phyloP scores from a whole-genome alignment of 805 yeast genomes.

The Candida germanica region DNA sequence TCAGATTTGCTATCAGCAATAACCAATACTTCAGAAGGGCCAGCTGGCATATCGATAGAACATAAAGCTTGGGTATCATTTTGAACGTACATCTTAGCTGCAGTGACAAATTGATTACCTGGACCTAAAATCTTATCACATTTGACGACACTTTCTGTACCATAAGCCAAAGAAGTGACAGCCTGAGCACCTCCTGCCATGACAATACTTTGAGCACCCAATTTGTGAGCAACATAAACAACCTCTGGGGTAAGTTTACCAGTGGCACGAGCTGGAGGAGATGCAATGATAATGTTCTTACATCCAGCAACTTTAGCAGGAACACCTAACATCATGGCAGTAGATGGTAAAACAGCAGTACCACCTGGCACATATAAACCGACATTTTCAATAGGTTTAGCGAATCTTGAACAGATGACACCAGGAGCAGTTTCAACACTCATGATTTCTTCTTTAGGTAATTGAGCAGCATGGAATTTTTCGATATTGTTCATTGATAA shows the following conservation, averaged over 20 bases:
- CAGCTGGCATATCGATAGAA: slow-evolving; percentile 99
- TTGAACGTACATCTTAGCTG: slow-evolving; percentile 96
- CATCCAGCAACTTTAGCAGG: slow-evolving; percentile 99
- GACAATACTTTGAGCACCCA: slow-evolving; percentile 87
- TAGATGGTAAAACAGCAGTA: slow-evolving; percentile 95
- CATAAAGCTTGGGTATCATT: slow-evolving; percentile 94
- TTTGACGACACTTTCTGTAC: slow-evolving; percentile 88
- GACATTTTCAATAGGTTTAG: slow-evolving; percentile 90
- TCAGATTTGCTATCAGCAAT: slow-evolving; percentile 85
- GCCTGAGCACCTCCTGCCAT: slow-evolving; percentile 99
- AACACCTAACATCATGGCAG: slow-evolving; percentile 96
- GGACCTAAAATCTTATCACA: slow-evolving; percentile 98
- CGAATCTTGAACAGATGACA: slow-evolving; percentile 88
- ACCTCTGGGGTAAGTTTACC: slow-evolving; percentile 96
- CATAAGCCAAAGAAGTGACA: slow-evolving; percentile 97
- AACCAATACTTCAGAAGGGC: slow-evolving; percentile 98
- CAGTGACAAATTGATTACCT: slow-evolving; percentile 98
- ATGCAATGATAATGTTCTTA: slow-evolving; percentile 84
- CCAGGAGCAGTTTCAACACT: slow-evolving; percentile 93
- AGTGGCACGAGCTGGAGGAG: slow-evolving; percentile 87
- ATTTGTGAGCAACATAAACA: slow-evolving; percentile 93
- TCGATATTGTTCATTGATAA: slow-evolving; percentile 83
- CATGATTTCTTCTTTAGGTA: slow-evolving; percentile 64
- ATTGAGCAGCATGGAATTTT: slow-evolving; percentile 92
- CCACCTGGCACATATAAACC: slow-evolving; percentile 99